These are phyloP conservation scores for Nidula niveotomentosa DNA, from an alignment of 1,284 basidiomycete genomes.

Conservation along the genomic window DNA sequence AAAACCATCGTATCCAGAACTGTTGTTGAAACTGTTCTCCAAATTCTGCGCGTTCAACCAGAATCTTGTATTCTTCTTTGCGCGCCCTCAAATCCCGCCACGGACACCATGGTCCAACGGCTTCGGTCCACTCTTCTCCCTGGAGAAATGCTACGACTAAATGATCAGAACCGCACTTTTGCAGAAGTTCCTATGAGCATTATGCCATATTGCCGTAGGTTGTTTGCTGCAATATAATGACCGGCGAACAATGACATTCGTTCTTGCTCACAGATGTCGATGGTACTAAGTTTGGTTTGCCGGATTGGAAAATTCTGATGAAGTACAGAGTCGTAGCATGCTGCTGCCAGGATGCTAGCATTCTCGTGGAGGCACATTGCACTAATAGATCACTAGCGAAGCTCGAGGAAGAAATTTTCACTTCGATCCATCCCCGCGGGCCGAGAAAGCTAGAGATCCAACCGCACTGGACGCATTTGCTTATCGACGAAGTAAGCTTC, in stretches of 20 bases:
- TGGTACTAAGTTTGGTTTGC: conserved; percentile 38
- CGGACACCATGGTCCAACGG: conserved; percentile 41
- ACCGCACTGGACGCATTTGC: conserved; percentile 47
- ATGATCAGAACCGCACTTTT: conserved; percentile 43
- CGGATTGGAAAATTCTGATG: conserved; percentile 41
- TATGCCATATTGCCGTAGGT: conserved; percentile 40
- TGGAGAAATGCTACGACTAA: conserved; percentile 42
- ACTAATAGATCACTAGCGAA: conserved; percentile 35
- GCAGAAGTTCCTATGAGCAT: conserved; percentile 40
- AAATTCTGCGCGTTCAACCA: conserved; percentile 40
- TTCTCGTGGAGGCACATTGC: conserved; percentile 38
- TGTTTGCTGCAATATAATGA: not conserved
- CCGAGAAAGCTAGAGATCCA: conserved; percentile 23
- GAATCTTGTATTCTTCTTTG: conserved; percentile 43
- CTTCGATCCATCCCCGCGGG: conserved; percentile 32
- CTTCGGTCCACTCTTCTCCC: conserved; percentile 33
- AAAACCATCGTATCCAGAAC: conserved; percentile 26
- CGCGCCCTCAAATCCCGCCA: conserved; percentile 46
- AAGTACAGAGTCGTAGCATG: conserved; percentile 39
- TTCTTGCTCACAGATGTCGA: conserved; percentile 29
- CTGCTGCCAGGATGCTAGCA: conserved; percentile 41
- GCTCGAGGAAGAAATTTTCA: conserved; percentile 34
- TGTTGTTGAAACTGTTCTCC: conserved; percentile 42
- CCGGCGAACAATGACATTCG: not conserved
- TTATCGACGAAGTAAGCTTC: conserved; percentile 40